Percentiles rank a stretch among this genome's conserved stretches.
Conservation (phyloP, 495 filamentous ascomycete genomes). For the Xanthoparmelia taractica region DNA sequence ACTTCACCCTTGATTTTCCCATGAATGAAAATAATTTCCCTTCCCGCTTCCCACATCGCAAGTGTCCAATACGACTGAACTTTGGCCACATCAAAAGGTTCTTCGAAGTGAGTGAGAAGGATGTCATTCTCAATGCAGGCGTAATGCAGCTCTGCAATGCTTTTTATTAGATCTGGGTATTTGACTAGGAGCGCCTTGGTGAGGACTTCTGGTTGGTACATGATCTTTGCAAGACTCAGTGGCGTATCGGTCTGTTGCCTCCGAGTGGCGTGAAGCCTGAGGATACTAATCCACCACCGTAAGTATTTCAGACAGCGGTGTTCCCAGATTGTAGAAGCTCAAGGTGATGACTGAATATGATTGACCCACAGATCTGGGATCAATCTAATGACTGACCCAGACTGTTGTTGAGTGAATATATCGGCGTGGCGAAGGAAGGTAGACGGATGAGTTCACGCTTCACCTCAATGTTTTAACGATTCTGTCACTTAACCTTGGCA, state of each 20-base stretch:
- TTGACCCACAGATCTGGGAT: neutral
- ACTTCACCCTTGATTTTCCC: neutral
- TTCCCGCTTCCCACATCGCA: neutral
- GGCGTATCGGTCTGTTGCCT: neutral
- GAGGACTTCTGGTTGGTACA: neutral
- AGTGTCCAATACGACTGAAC: neutral
- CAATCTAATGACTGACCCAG: neutral
- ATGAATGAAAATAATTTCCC: neutral
- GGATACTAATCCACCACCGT: neutral
- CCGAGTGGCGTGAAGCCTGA: neutral
- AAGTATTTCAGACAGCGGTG: neutral
- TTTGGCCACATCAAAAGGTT: neutral
- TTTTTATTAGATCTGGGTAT: neutral
- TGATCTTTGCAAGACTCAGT: neutral
- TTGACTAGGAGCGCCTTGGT: neutral
- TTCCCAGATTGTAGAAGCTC: neutral
- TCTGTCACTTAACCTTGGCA: no score
- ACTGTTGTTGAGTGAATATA: neutral
- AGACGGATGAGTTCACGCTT: neutral
- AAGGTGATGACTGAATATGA: neutral
- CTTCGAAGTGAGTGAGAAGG: neutral
- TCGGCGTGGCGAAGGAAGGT: neutral
- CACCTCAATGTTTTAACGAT: neutral
- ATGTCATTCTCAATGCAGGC: neutral
- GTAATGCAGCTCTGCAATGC: neutral